Base-by-base conservation (phyloP, 1,284 basidiomycete species). In the Cryptococcus hybrid region DNA sequence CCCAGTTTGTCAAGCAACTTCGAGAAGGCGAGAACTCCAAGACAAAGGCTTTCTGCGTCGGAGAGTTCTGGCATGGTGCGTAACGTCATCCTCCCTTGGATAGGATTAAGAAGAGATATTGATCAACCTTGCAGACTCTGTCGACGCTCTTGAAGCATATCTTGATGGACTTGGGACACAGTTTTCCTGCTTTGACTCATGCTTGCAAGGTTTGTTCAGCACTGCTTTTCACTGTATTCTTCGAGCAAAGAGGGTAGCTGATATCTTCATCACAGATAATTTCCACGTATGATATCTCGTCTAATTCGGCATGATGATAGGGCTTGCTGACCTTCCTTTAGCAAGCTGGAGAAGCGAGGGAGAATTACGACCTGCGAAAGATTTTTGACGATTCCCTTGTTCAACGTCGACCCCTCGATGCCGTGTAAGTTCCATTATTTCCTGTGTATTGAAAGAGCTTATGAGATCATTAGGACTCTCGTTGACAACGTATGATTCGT, bases 371-470 rank as follows among this genome's bases (percentile, higher is more conserved):
- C 66, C 66, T 85, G 51, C 71, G 82, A 47, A 74, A 78, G 63
- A 81, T 85, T 62, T 84, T 82, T 60, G 84, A 85, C 66, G 80
- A 78, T 11, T 80, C 83, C 35, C 75, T 85, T 42, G 80, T 84
- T 2, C 79, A 84, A 63, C 60, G 70, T 13, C 71, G 81, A 42
- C 84, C 84, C 0, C 79, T 83, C 55, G 84, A 85, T 64, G 83
- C 84, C 3, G 84, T 85, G 72, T 76, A 62, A 73, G 77, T 69
- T 18, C 37, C 36, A 8, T 13, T 54, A 38, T 3, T 37, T n/a
- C n/a, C 13, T 15, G 13, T 36, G 9, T 7, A n/a, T 3, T 4
- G 30, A 30, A 38, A 2, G 4, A n/a, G 5, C 47, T 49, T 11
- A 49, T 36, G 35, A 45, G 5, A 47, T 13, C 6, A 34, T 37